Base-by-base conservation (phyloP, 352 stramenopile genomes). In the Phytophthora ramorum region DNA sequence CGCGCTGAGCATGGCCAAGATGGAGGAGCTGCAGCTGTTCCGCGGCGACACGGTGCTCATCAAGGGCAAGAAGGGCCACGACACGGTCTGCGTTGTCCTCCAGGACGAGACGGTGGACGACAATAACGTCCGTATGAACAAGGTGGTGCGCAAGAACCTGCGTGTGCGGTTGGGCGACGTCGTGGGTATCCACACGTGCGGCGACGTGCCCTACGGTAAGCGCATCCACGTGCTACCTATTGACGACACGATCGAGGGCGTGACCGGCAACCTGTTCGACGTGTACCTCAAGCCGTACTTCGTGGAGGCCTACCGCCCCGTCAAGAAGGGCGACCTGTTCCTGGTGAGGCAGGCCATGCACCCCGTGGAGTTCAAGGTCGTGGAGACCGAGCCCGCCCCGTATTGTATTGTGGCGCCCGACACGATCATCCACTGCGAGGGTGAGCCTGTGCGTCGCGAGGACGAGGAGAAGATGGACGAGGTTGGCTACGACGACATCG, bases 261-360 rank as follows among this genome's bases (percentile, higher is more conserved):
- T 99, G n/a, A 98, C 96, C 17, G 98, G 98, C 52, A 99, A 99
- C 87, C 73, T 99, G 6, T 99, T 99, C 68, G 98, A 99, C 73
- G 97, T 99, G 37, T 99, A 99, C 82, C 85, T 99, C 51, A 99
- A 99, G 84, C 97, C 98, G 13, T 99, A 99, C 88, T 99, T 99
- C 71, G 83, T 99, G 40, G 98, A 99, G 75, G 97, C 97, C 14
- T 99, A 99, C 81, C 96, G 98, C 49, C 98, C 98, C 6, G 92
- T 99, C 24, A 99, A 99, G 81, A 99, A 99, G 81, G 97, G 97
- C 7, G 98, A 99, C 69, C 78, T 99, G 22, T 99, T 99, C 76
- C 84, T 99, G 17, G 98, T 99, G 20, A 85, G 97, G 41, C 90
- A 98, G 47, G 98, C 97, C 32, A 99, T 99, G 98, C 97, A 99